A percentile compares a stretch with the other conserved stretches of the same genome.
These are phyloP conservation scores for Brassica carinata DNA, from an alignment of 345 rosid genomes.

Conservation along the genomic window DNA sequence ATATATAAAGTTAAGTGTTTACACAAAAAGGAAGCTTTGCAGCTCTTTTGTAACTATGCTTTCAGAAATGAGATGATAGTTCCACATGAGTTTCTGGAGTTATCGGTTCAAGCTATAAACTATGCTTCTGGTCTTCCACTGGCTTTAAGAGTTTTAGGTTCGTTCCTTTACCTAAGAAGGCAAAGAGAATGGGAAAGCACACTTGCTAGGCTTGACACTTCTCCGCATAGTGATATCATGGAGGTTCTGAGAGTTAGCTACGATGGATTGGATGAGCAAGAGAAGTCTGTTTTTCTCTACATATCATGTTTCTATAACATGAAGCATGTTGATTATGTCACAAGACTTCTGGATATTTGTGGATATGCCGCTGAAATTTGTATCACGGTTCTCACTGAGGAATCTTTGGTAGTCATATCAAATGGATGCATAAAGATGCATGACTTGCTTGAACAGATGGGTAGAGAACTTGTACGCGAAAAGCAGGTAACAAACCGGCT, in stretches of 20 bases:
- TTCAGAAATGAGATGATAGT: slow-evolving; percentile 7
- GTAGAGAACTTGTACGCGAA: background rate
- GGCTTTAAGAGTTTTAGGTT: slow-evolving; percentile 48
- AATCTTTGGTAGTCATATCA: slow-evolving; percentile 33
- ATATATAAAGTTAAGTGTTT: slow-evolving; percentile 31
- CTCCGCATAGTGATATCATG: slow-evolving; percentile 37
- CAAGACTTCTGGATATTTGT: slow-evolving; percentile 32
- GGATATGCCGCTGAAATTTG: slow-evolving; percentile 37
- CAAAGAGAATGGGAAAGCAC: slow-evolving; percentile 39
- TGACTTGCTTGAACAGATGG: background rate
- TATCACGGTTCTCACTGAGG: slow-evolving; percentile 38
- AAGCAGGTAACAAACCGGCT: background rate
- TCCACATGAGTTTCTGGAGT: slow-evolving; percentile 22
- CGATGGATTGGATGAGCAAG: slow-evolving; percentile 38
- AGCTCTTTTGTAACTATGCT: slow-evolving; percentile 34
- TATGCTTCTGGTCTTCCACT: slow-evolving; percentile 50
- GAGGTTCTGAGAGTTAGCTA: slow-evolving; percentile 42
- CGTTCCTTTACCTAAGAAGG: slow-evolving; percentile 25
- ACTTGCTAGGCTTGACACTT: slow-evolving; percentile 30
- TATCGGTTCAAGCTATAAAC: slow-evolving; percentile 23
- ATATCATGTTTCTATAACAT: slow-evolving; percentile 41
- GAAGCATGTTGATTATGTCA: slow-evolving; percentile 27
- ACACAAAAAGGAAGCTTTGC: slow-evolving; percentile 30
- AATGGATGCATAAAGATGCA: background rate
- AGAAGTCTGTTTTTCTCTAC: slow-evolving; percentile 44